Conservation (phyloP, 805 yeast species). For the Candida tallmaniae region DNA sequence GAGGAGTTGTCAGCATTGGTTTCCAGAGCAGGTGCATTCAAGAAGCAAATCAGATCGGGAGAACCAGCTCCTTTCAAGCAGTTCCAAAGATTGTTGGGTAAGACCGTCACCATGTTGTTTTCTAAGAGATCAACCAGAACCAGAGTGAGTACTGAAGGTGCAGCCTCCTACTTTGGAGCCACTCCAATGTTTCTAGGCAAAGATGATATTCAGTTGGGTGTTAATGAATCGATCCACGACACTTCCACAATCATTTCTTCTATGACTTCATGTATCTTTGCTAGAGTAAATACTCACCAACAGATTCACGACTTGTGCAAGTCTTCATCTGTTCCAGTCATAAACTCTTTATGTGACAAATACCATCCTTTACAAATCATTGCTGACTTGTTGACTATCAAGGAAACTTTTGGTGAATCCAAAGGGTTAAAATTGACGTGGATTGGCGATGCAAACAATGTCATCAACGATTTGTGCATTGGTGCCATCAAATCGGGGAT, state of each 20-base stretch:
- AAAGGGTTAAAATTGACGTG: slow-evolving; percentile 76
- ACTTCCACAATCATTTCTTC: slow-evolving; percentile 87
- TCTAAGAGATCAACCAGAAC: slow-evolving; percentile 94
- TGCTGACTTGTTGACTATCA: slow-evolving; percentile 82
- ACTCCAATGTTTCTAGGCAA: slow-evolving; percentile 95
- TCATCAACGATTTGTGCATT: slow-evolving; percentile 85
- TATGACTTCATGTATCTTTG: slow-evolving; percentile 95
- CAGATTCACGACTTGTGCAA: slow-evolving; percentile 76
- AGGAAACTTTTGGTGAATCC: slow-evolving; percentile 62
- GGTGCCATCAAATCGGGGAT: slow-evolving; percentile 86
- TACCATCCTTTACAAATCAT: slow-evolving; percentile 96
- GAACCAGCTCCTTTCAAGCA: slow-evolving; percentile 31
- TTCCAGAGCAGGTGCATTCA: slow-evolving; percentile 65
- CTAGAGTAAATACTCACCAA: slow-evolving; percentile 84
- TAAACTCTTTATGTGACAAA: slow-evolving; percentile 88
- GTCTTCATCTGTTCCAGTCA: slow-evolving; percentile 84
- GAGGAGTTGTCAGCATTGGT: slow-evolving; percentile 71
- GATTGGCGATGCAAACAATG: slow-evolving; percentile 97
- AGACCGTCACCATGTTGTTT: slow-evolving; percentile 77
- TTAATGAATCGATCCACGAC: slow-evolving; percentile 86
- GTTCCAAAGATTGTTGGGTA: slow-evolving; percentile 64
- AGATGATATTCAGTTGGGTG: slow-evolving; percentile 95
- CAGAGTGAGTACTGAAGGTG: slow-evolving; percentile 91
- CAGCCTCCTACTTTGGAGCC: slow-evolving; percentile 88
- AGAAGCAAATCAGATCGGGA: slow-evolving; percentile 56